A percentile compares a stretch with the other conserved stretches of the same genome.
phyloP scores from a whole-genome alignment of 148 eudicot genomes.

The Rhododendron molle region DNA sequence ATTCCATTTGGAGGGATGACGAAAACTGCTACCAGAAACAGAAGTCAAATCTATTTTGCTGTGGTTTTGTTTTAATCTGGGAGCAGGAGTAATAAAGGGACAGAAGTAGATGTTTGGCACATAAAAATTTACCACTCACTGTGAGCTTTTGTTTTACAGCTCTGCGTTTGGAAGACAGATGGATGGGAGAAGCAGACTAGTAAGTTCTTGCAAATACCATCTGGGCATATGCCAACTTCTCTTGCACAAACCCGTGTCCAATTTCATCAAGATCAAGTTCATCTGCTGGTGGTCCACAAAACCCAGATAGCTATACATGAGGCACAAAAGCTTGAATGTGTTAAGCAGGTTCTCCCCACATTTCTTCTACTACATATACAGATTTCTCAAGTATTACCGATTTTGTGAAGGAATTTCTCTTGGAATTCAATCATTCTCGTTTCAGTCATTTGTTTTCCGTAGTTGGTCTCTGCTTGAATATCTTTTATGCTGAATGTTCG shows the following conservation, averaged over 20 bases:
- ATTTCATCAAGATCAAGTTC: constrained; percentile 57
- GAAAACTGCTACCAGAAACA: background rate
- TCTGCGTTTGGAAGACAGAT: constrained; percentile 53
- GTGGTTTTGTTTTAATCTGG: background rate
- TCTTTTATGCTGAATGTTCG: background rate
- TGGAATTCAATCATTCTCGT: background rate
- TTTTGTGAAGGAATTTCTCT: background rate
- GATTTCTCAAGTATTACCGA: background rate
- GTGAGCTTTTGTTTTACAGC: constrained; percentile 25
- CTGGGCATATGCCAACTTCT: constrained; percentile 30
- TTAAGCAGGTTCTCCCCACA: constrained; percentile 42
- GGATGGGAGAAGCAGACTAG: constrained; percentile 56
- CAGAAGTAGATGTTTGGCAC: background rate
- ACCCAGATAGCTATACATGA: constrained; percentile 62
- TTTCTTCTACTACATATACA: background rate
- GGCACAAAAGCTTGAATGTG: constrained; percentile 45
- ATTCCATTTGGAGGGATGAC: background rate
- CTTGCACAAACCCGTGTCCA: constrained; percentile 57
- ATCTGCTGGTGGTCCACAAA: constrained; percentile 56
- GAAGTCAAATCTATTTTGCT: background rate
- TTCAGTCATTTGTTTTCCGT: background rate
- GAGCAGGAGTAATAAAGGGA: background rate
- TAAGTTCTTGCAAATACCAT: constrained; percentile 47
- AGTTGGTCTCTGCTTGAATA: background rate
- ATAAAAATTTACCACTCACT: background rate